These are phyloP conservation scores for Globisporangium emineosum DNA, from an alignment of 352 stramenopile genomes.

Conservation along the genomic window DNA sequence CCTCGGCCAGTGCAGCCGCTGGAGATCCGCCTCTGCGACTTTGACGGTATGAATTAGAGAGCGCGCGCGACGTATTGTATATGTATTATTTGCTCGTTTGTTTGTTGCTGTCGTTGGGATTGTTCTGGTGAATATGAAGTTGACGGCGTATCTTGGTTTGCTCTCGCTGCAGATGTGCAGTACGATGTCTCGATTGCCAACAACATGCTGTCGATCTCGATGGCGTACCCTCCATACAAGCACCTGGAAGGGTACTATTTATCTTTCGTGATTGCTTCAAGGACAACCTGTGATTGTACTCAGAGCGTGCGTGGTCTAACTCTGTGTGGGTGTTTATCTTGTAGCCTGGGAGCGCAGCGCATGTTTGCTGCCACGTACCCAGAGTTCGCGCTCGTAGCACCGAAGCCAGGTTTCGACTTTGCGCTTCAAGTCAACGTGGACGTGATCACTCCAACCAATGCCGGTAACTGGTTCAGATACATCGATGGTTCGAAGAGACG, in stretches of 20 bases:
- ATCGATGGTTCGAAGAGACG: no score
- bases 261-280: constrained; percentile 10
- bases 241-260: constrained; percentile 45
- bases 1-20: constrained; percentile 69
- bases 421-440: constrained; percentile 78
- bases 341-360: constrained; percentile 56
- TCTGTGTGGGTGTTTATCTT: background rate
- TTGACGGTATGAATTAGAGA: constrained; percentile 54
- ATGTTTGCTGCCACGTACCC: constrained; percentile 77
- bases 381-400: constrained; percentile 60
- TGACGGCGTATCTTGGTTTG: background rate
- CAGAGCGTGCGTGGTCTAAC: background rate
- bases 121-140: background rate
- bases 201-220: constrained; percentile 64
- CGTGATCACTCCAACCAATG: constrained; percentile 62
- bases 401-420: constrained; percentile 80
- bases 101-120: background rate
- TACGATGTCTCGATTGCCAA: constrained; percentile 78
- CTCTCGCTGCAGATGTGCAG: constrained; percentile 58
- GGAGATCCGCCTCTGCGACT: constrained; percentile 81
- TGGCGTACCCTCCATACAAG: constrained; percentile 80
- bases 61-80: background rate
- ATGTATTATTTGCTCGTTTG: no score
- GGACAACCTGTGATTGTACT: background rate
- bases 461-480: no score